phyloP scores from a whole-genome alignment of 2,329 filamentous ascomycete species.

The Diplodia intermedia region DNA sequence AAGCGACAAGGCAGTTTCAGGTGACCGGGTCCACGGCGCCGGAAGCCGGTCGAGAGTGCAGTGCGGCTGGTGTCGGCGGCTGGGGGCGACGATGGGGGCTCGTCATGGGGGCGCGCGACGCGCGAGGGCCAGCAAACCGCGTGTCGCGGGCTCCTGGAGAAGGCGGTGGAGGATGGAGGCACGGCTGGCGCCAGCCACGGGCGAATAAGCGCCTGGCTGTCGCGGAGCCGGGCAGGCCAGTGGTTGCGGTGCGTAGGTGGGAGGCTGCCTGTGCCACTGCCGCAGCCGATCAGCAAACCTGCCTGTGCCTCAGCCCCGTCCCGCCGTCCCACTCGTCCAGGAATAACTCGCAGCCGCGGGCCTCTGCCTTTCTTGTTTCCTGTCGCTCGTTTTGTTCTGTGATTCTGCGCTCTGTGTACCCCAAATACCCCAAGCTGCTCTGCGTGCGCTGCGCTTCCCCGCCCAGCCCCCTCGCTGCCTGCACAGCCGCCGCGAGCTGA shows the following conservation, averaged over 20 bases:
- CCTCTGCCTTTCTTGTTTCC: constrained; percentile 22
- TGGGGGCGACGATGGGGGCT: not conserved
- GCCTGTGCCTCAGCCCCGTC: constrained; percentile 30
- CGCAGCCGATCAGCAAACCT: constrained; percentile 28
- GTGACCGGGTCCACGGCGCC: constrained; percentile 19
- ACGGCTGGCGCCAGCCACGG: not conserved
- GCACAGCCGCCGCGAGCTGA: constrained; percentile 28
- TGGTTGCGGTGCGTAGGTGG: not conserved
- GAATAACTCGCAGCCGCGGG: constrained; percentile 27
- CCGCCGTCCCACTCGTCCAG: constrained; percentile 29
- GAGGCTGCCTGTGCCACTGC: constrained; percentile 18
- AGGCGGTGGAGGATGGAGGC: constrained; percentile 3
- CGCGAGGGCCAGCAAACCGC: not conserved
- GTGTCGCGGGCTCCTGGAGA: not conserved
- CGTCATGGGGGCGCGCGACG: not conserved
- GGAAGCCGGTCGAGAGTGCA: constrained; percentile 11
- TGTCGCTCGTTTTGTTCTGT: constrained; percentile 17
- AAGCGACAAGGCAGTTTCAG: constrained; percentile 24
- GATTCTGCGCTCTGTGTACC: not conserved
- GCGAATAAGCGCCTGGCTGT: constrained; percentile 14
- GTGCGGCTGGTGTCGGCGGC: not conserved
- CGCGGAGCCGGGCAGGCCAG: constrained; percentile 1
- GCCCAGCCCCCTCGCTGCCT: constrained; percentile 2
- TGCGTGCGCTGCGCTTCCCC: not conserved
- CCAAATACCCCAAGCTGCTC: not conserved